Percentiles rank a stretch among this genome's conserved stretches.
Conservation (phyloP, 257 asterid genomes). For the Rhazya stricta region DNA sequence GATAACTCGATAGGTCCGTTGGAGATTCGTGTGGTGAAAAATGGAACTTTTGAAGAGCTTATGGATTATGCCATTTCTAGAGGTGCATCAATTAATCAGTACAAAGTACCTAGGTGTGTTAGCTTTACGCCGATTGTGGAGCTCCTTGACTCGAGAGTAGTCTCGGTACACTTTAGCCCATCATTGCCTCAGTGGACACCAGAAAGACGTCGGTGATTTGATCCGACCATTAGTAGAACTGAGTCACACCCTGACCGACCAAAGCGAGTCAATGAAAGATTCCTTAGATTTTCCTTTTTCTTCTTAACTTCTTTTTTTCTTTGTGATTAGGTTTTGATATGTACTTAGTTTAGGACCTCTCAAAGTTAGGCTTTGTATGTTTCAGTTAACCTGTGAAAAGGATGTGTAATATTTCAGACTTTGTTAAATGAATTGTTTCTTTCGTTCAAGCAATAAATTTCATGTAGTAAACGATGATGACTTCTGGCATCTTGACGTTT, state of each 20-base stretch:
- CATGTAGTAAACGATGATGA: neutral
- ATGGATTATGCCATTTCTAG: slow-evolving; percentile 97
- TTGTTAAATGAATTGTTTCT: slow-evolving; percentile 46
- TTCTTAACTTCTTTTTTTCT: slow-evolving; percentile 17
- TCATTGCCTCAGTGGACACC: slow-evolving; percentile 86
- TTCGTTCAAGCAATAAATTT: slow-evolving; percentile 37
- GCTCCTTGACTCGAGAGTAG: slow-evolving; percentile 82
- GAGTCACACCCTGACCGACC: slow-evolving; percentile 10
- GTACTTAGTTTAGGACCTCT: slow-evolving; percentile 50
- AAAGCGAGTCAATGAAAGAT: slow-evolving; percentile 34
- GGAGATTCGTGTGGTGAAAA: slow-evolving; percentile 84
- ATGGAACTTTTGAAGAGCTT: slow-evolving; percentile 83
- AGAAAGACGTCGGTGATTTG: slow-evolving; percentile 45
- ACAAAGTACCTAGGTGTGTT: slow-evolving; percentile 92
- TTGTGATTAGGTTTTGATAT: slow-evolving; percentile 39
- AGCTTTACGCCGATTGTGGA: slow-evolving; percentile 81
- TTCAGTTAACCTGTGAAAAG: slow-evolving; percentile 40
- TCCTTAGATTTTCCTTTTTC: slow-evolving; percentile 3
- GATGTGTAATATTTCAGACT: slow-evolving; percentile 49
- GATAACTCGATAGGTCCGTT: slow-evolving; percentile 84
- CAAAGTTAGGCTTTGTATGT: slow-evolving; percentile 39
- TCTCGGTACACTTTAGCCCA: slow-evolving; percentile 78
- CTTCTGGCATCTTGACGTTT: neutral
- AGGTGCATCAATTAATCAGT: slow-evolving; percentile 94
- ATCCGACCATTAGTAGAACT: no score